Evolutionary conservation across 257 asterid genomes (phyloP).

Genomic region (Solanum sparsipilum): DNA sequence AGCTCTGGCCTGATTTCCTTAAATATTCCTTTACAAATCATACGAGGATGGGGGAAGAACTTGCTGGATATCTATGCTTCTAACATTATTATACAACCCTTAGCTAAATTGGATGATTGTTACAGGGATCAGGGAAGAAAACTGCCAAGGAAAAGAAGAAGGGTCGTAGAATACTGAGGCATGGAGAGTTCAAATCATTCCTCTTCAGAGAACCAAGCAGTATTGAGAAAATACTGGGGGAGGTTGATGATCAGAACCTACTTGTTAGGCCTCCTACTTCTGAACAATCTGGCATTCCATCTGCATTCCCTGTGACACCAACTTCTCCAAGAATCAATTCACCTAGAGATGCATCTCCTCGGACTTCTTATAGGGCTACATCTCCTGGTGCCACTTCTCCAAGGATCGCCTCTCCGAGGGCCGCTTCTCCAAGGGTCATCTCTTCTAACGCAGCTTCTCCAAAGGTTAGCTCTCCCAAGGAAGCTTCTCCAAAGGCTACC

Average conservation of each 20-base stretch:
- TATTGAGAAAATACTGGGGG: constrained; percentile 88
- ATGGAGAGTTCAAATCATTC: constrained; percentile 61
- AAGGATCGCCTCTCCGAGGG: constrained; percentile 16
- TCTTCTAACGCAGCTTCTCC: constrained; percentile 32
- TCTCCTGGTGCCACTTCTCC: constrained; percentile 22
- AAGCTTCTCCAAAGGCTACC: constrained; percentile 7
- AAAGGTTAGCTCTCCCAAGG: neutral
- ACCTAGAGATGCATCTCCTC: constrained; percentile 35
- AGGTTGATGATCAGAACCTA: constrained; percentile 58
- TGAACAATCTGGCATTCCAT: constrained; percentile 30
- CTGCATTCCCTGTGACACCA: constrained; percentile 20
- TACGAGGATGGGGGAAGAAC: neutral
- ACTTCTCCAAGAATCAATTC: constrained; percentile 34
- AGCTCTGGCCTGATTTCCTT: neutral
- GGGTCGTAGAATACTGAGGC: constrained; percentile 46
- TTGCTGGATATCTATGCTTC: neutral
- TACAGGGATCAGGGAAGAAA: constrained; percentile 61
- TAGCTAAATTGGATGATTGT: neutral
- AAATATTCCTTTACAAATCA: neutral
- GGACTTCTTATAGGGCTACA: constrained; percentile 20
- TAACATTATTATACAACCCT: neutral
- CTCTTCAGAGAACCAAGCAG: constrained; percentile 85
- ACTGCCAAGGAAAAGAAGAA: constrained; percentile 64
- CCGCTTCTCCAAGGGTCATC: constrained; percentile 18
- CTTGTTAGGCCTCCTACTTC: constrained; percentile 26